phyloP scores from a whole-genome alignment of 2,329 filamentous ascomycete genomes.

The Nakataea oryzae region DNA sequence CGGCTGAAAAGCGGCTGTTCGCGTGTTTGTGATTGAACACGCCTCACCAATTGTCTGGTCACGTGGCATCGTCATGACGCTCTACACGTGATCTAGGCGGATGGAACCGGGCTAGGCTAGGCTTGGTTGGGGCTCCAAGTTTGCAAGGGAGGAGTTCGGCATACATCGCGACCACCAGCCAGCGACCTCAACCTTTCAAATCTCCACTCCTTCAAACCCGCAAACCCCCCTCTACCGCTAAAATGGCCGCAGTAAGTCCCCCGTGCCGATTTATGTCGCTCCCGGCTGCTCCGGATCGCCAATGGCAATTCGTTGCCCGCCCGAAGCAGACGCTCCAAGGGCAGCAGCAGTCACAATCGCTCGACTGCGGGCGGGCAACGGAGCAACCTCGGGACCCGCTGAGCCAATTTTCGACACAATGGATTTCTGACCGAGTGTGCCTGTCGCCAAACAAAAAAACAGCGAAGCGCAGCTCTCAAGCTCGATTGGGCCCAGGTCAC shows the following conservation, averaged over 20 bases:
- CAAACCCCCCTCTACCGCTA: constrained; percentile 33
- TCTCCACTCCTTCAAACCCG: constrained; percentile 35
- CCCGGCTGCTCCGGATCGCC: neutral
- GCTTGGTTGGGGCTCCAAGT: neutral
- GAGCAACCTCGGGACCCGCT: constrained; percentile 3
- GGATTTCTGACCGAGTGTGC: constrained; percentile 3
- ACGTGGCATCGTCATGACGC: neutral
- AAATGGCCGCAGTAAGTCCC: constrained; percentile 60
- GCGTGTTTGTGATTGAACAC: too few relatives aligned
- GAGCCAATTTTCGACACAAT: constrained; percentile 43
- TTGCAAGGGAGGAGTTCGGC: constrained; percentile 2
- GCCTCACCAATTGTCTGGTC: neutral
- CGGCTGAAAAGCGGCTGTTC: too few relatives aligned
- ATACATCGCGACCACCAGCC: neutral
- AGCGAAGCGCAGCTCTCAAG: constrained; percentile 98
- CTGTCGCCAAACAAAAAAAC: neutral
- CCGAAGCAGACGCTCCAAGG: neutral
- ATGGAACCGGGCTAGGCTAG: neutral
- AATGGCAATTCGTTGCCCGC: neutral
- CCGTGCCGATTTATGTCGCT: constrained; percentile 8
- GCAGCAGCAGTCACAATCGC: neutral
- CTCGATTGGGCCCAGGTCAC: constrained; percentile 97
- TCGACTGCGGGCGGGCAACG: neutral
- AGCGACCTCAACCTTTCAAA: constrained; percentile 24
- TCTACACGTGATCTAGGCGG: neutral